A percentile compares a stretch with the other conserved stretches of the same genome.
Evolutionary conservation across 1,284 basidiomycete species (phyloP).

Genomic region (Ustilago cynodontis): DNA sequence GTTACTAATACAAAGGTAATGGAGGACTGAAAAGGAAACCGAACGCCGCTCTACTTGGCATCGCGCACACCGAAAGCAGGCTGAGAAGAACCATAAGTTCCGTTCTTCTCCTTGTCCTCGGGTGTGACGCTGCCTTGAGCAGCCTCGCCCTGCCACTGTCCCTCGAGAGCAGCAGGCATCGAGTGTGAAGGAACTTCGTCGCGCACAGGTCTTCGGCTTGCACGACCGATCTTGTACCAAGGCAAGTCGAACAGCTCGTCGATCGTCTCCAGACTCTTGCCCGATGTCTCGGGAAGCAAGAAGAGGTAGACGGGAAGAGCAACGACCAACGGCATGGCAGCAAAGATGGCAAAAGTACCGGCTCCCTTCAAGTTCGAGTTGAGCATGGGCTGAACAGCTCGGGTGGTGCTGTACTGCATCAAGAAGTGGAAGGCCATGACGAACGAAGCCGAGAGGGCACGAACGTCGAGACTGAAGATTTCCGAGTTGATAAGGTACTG

Average conservation of each 20-base stretch:
- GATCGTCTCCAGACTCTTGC: conserved; percentile 51
- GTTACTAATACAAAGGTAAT: conserved; percentile 1
- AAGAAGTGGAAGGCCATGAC: conserved; percentile 51
- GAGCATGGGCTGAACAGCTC: conserved; percentile 47
- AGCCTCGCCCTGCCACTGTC: conserved; percentile 22
- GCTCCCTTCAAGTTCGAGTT: conserved; percentile 48
- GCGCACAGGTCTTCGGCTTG: conserved; percentile 38
- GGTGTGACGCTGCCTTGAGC: background rate
- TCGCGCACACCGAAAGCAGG: conserved; percentile 30
- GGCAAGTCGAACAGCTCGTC: conserved; percentile 53
- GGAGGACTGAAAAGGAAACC: background rate
- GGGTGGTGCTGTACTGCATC: conserved; percentile 49
- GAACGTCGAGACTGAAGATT: conserved; percentile 49
- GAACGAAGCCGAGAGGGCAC: conserved; percentile 45
- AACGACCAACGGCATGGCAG: conserved; percentile 32
- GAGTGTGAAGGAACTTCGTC: conserved; percentile 49
- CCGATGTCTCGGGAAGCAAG: conserved; percentile 50
- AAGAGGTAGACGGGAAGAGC: conserved; percentile 48
- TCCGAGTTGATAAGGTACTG: conserved; percentile 54
- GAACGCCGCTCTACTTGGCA: conserved; percentile 20
- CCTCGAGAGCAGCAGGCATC: conserved; percentile 51
- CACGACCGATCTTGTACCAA: conserved; percentile 53
- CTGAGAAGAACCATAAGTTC: conserved; percentile 12
- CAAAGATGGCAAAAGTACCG: conserved; percentile 48
- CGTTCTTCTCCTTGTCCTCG: conserved; percentile 44